Percentiles rank a stretch among this genome's conserved stretches.
phyloP scores from a whole-genome alignment of 23 red algal species.

The Chondrus crispus region DNA sequence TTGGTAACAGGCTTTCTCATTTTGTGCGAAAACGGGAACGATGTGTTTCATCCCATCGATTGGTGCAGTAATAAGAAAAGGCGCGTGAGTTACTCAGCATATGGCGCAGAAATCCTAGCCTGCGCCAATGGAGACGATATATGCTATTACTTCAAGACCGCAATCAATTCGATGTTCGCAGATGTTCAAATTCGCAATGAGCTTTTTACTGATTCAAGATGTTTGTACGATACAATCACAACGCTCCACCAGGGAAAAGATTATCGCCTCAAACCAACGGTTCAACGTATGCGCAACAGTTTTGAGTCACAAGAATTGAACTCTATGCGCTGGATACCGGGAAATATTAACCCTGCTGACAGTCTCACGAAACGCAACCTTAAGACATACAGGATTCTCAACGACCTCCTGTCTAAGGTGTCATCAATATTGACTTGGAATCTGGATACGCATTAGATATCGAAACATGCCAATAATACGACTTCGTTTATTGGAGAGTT shows the following conservation, averaged over 20 bases:
- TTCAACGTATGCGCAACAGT: background rate
- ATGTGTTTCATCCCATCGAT: background rate
- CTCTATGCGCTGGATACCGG: constrained; percentile 22
- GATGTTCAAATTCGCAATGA: background rate
- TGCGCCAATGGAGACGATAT: background rate
- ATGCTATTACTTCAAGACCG: background rate
- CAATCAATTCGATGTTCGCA: background rate
- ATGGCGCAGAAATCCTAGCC: background rate
- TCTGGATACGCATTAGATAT: background rate
- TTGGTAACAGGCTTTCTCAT: background rate
- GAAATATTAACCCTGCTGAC: background rate
- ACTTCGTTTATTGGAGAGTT: no score
- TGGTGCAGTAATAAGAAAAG: background rate
- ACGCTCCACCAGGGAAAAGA: background rate
- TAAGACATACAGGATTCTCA: background rate
- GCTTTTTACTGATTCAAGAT: background rate
- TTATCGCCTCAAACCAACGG: background rate
- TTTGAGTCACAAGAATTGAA: constrained; percentile 5
- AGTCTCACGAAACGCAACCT: constrained; percentile 24
- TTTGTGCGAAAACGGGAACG: background rate
- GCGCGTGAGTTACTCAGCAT: background rate
- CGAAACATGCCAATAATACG: no score
- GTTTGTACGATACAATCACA: background rate
- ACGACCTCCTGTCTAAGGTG: background rate
- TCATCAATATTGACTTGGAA: background rate